phyloP scores from a whole-genome alignment of 305 asterid species.

The Caryopteris hybrid region DNA sequence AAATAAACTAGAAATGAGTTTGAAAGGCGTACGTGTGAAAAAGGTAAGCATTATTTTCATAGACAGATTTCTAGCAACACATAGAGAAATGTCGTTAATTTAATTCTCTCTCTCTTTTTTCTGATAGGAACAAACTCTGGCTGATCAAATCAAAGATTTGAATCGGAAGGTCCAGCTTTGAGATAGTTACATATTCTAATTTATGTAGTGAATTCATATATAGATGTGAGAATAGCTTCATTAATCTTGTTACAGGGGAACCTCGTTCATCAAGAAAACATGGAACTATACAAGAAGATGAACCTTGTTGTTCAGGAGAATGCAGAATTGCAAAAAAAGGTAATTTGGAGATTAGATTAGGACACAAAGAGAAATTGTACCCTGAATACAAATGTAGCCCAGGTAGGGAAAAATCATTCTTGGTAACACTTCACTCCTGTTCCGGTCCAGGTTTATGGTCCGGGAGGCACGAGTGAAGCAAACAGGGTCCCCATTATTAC shows the following conservation, averaged over 20 bases:
- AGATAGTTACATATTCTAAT: constrained; percentile 1
- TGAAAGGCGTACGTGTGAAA: constrained; percentile 52
- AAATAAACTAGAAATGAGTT: constrained; percentile 52
- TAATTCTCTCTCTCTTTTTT: neutral
- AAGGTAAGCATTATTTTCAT: constrained; percentile 34
- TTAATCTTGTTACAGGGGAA: constrained; percentile 43
- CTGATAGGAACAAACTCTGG: constrained; percentile 56
- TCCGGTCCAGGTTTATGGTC: constrained; percentile 40
- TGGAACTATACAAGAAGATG: constrained; percentile 48
- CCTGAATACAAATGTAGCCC: neutral
- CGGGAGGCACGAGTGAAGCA: constrained; percentile 25
- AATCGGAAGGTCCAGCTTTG: constrained; percentile 44
- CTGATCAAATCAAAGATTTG: constrained; percentile 51
- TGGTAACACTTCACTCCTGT: neutral
- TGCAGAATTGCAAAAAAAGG: constrained; percentile 51
- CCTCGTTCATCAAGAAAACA: constrained; percentile 49
- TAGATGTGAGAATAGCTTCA: constrained; percentile 11
- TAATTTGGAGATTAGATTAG: constrained; percentile 9
- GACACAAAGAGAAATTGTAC: neutral
- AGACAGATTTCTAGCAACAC: neutral
- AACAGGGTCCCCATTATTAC: constrained; percentile 16
- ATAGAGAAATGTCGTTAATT: neutral
- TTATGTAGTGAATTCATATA: neutral
- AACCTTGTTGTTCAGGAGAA: constrained; percentile 44
- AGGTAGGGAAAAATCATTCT: neutral